These are phyloP conservation scores for Graphilbum fragrans DNA, from an alignment of 2,329 filamentous ascomycete genomes.

Conservation along the genomic window DNA sequence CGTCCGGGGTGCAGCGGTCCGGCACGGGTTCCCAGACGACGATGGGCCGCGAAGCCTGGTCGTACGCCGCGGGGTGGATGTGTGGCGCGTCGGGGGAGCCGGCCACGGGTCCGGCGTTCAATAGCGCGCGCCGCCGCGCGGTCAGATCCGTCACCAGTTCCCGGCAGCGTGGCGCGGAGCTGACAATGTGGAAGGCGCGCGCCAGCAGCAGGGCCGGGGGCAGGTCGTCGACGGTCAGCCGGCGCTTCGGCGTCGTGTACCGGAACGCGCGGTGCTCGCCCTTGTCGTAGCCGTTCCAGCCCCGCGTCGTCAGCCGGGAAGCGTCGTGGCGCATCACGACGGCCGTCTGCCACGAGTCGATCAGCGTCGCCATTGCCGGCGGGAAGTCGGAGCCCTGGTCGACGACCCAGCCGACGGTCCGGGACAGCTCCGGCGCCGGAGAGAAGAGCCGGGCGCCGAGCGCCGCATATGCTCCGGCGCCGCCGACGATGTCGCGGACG, in stretches of 20 bases:
- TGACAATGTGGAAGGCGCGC: conserved; percentile 78
- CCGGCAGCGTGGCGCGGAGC: conserved; percentile 64
- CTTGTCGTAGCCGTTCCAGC: conserved; percentile 79
- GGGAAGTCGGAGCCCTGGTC: conserved; percentile 88
- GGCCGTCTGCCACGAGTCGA: conserved; percentile 66
- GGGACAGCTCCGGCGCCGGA: conserved; percentile 51
- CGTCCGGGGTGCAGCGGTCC: conserved; percentile 65
- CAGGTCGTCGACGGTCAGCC: conserved; percentile 63
- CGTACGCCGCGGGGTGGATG: not conserved
- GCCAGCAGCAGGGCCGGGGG: conserved; percentile 54
- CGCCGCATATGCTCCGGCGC: conserved; percentile 76
- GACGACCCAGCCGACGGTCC: conserved; percentile 75
- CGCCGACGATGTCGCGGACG: conserved; percentile 69
- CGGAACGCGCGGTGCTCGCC: conserved; percentile 55
- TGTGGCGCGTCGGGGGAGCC: conserved; percentile 20
- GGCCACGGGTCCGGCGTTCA: conserved; percentile 7
- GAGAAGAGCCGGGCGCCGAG: conserved; percentile 84
- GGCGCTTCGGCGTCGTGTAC: conserved; percentile 77
- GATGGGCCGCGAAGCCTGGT: conserved; percentile 37
- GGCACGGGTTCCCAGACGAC: conserved; percentile 96
- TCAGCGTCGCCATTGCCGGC: conserved; percentile 42
- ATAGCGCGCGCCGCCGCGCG: conserved; percentile 24
- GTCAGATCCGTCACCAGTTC: conserved; percentile 64
- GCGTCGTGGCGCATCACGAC: conserved; percentile 56
- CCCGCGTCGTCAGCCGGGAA: conserved; percentile 67